These are phyloP conservation scores for Aspergillus terreus DNA, from an alignment of 2,329 filamentous ascomycete genomes.

Conservation along the genomic window DNA sequence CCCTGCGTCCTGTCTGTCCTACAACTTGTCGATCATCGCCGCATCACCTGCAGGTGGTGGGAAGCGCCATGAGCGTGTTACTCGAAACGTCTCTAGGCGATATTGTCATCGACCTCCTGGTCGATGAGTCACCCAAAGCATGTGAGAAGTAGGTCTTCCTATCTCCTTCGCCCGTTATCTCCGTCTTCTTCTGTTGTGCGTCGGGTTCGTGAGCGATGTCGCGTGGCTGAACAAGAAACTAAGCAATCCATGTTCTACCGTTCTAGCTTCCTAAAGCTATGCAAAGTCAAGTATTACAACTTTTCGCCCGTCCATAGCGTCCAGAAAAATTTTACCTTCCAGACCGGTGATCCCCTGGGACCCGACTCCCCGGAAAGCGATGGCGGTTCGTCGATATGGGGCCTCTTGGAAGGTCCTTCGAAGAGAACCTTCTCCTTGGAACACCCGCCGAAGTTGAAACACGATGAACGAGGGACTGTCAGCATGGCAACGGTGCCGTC, in stretches of 20 bases:
- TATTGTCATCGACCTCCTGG: conserved; percentile 87
- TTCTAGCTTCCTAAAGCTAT: conserved; percentile 89
- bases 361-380: conserved; percentile 80
- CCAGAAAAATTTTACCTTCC: conserved; percentile 93
- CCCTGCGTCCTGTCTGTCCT: conserved; percentile 5
- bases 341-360: conserved; percentile 90
- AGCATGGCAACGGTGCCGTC: conserved; percentile 93
- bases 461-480: conserved; percentile 83
- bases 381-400: conserved; percentile 93
- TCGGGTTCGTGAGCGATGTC: conserved; percentile 23
- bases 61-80: conserved; percentile 73
- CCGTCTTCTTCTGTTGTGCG: neutral
- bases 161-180: conserved; percentile 31
- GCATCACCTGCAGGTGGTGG: conserved; percentile 10
- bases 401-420: conserved; percentile 65
- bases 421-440: conserved; percentile 79
- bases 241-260: conserved; percentile 43
- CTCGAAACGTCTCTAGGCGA: conserved; percentile 91
- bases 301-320: conserved; percentile 89
- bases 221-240: conserved; percentile 55
- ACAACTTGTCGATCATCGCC: conserved; percentile 13
- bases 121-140: conserved; percentile 82
- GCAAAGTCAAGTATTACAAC: conserved; percentile 99
- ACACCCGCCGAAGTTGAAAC: conserved; percentile 82
- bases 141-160: conserved; percentile 74